Percentiles rank a stretch among this genome's conserved stretches.
phyloP scores from a whole-genome alignment of 2,329 filamentous ascomycete species.

The Nigrospora osmanthi region DNA sequence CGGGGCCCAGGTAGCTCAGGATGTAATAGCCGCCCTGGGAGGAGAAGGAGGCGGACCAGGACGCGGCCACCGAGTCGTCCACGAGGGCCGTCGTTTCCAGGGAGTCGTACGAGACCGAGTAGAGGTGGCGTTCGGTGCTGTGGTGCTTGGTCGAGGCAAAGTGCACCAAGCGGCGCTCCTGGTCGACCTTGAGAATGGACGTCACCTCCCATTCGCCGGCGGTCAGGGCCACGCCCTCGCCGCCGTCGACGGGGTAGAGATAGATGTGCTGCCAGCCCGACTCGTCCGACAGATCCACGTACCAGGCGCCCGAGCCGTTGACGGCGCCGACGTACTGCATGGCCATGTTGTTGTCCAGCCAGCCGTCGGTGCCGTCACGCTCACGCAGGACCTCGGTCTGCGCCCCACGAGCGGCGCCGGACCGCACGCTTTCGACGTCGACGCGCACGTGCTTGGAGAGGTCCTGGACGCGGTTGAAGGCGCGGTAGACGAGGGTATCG shows the following conservation, averaged over 20 bases:
- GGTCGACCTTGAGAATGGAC: constrained; percentile 51
- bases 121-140: constrained; percentile 60
- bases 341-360: constrained; percentile 52
- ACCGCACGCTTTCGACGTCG: constrained; percentile 31
- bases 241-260: constrained; percentile 49
- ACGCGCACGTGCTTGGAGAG: constrained; percentile 54
- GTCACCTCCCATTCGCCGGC: constrained; percentile 59
- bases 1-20: constrained; percentile 55
- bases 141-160: constrained; percentile 58
- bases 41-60: constrained; percentile 60
- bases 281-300: constrained; percentile 59
- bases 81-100: constrained; percentile 51
- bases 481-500: constrained; percentile 53
- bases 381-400: constrained; percentile 36
- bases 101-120: constrained; percentile 53
- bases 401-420: constrained; percentile 25
- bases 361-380: constrained; percentile 51
- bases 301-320: constrained; percentile 38
- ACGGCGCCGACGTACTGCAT: constrained; percentile 47
- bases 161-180: constrained; percentile 47
- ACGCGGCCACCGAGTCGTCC: constrained; percentile 48
- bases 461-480: constrained; percentile 63
- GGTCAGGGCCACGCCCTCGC: constrained; percentile 49
- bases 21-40: constrained; percentile 56
- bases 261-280: constrained; percentile 61